Percentiles rank a stretch among this genome's conserved stretches.
phyloP scores from a whole-genome alignment of 371 early-diverging fungal genomes.

The Mucor mucedo region DNA sequence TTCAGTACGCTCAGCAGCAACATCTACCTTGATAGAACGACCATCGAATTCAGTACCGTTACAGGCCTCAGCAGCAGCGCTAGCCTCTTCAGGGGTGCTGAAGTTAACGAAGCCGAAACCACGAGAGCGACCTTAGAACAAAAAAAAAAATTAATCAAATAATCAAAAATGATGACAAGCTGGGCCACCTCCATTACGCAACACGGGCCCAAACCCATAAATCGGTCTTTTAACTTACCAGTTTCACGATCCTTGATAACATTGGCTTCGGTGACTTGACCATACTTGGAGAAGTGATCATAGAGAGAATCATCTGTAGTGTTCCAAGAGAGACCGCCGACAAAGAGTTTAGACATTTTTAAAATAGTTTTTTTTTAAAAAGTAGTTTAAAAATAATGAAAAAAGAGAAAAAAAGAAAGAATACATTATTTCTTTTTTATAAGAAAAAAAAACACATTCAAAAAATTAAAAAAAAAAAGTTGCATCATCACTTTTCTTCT shows the following conservation, averaged over 20 bases:
- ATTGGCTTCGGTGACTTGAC: background rate
- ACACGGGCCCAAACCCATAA: background rate
- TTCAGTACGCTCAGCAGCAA: background rate
- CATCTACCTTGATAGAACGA: conserved; percentile 6
- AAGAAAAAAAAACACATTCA: too few relatives aligned
- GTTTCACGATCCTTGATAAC: conserved; percentile 13
- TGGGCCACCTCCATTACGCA: too few relatives aligned
- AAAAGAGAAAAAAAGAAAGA: background rate
- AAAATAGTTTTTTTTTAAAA: background rate
- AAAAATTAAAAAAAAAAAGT: too few relatives aligned
- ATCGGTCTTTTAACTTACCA: conserved; percentile 3
- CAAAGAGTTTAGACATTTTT: conserved; percentile 57
- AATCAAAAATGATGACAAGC: background rate
- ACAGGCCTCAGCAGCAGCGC: background rate
- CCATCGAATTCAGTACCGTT: conserved; percentile 1
- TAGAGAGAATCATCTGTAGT: conserved; percentile 1
- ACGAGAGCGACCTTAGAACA: background rate
- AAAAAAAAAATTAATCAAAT: background rate
- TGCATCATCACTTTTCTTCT: background rate
- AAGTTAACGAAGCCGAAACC: background rate
- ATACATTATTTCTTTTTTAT: background rate
- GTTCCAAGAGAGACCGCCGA: conserved; percentile 72
- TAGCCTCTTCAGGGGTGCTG: background rate
- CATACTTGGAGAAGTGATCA: background rate
- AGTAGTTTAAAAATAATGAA: too few relatives aligned